Evolutionary conservation across 139 green algal genomes (phyloP).

Genomic region (Desmodesmus armatus): DNA sequence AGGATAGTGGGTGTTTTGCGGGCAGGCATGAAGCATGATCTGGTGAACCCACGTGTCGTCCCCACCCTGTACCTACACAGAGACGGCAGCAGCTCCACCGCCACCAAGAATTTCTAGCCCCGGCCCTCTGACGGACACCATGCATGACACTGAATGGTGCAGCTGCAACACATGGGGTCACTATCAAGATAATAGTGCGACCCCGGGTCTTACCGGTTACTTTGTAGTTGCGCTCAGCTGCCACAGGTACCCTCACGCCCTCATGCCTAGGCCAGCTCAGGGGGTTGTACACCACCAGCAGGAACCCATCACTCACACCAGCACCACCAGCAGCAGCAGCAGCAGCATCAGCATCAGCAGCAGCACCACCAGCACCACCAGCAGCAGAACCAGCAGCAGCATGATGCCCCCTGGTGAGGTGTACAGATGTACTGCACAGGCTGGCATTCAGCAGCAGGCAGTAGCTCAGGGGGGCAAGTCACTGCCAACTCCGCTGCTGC

Average conservation of each 20-base stretch:
- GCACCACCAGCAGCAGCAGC: not conserved
- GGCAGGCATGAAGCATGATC: not conserved
- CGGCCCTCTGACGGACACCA: not conserved
- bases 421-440: not conserved
- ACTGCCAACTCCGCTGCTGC: not conserved
- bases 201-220: too few relatives aligned
- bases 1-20: too few relatives aligned
- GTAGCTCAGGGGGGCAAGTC: not conserved
- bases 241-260: not conserved
- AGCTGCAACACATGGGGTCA: not conserved
- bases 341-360: not conserved
- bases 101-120: not conserved
- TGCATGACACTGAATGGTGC: not conserved
- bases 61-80: not conserved
- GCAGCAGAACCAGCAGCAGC: not conserved
- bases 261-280: not conserved
- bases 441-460: not conserved
- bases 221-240: too few relatives aligned
- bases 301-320: not conserved
- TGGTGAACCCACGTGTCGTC: not conserved
- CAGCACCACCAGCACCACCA: not conserved
- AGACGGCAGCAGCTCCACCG: not conserved
- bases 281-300: conserved; percentile 13
- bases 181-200: too few relatives aligned
- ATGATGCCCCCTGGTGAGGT: not conserved